Conservation (phyloP, 2,329 filamentous ascomycete species). For the Fusarium sacchari region DNA sequence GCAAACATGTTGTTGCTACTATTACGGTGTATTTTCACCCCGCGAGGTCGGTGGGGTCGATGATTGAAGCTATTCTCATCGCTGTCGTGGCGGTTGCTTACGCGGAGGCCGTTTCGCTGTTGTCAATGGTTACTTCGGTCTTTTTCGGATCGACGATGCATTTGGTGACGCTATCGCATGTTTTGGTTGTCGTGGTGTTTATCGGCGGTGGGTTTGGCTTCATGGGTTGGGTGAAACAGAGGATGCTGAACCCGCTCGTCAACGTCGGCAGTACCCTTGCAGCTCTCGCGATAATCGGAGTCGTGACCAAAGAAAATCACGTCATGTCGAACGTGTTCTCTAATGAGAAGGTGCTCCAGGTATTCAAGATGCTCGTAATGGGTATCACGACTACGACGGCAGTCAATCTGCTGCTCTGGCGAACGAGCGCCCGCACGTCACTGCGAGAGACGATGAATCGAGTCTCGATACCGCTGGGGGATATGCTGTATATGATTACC, state of each 20-base stretch:
- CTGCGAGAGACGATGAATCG: constrained; percentile 77
- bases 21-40: constrained; percentile 96
- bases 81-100: constrained; percentile 83
- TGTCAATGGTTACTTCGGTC: constrained; percentile 87
- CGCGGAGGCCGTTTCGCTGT: constrained; percentile 71
- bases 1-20: constrained; percentile 93
- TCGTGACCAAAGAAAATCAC: constrained; percentile 89
- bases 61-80: constrained; percentile 85
- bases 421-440: constrained; percentile 77
- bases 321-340: constrained; percentile 87
- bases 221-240: constrained; percentile 87
- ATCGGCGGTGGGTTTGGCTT: constrained; percentile 88
- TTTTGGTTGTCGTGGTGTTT: constrained; percentile 82
- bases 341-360: constrained; percentile 81
- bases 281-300: constrained; percentile 87
- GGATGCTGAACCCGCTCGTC: constrained; percentile 78
- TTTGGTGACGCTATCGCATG: constrained; percentile 77
- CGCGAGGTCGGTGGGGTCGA: constrained; percentile 84
- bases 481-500: constrained; percentile 84
- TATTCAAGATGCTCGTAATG: constrained; percentile 83
- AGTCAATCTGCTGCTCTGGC: constrained; percentile 81
- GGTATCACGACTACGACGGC: constrained; percentile 75
- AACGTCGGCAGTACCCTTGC: constrained; percentile 87
- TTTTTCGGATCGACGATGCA: constrained; percentile 76
- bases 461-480: constrained; percentile 78